phyloP scores from a whole-genome alignment of 345 rosid genomes.

The Syzygium aqueum region DNA sequence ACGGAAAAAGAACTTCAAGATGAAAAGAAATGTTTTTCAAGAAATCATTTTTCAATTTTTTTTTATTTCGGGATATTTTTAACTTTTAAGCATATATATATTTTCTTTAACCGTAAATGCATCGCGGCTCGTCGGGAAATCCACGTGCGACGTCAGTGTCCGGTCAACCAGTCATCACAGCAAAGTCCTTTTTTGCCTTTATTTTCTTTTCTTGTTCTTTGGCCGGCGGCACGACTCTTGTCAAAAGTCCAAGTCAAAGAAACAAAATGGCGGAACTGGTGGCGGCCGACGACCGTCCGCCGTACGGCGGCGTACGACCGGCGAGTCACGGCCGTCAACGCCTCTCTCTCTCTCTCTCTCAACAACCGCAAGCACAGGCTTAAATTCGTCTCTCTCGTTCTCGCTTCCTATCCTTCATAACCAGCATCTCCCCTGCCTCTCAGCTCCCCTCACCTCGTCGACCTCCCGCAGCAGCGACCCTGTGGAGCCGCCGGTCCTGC shows the following conservation, averaged over 20 bases:
- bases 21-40: too few species aligned
- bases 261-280: too few species aligned
- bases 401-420: background rate
- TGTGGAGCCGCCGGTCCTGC: background rate
- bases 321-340: background rate
- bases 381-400: background rate
- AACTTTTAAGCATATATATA: background rate
- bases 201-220: too few species aligned
- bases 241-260: too few species aligned
- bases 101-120: too few species aligned
- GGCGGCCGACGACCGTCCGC: background rate
- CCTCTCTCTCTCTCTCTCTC: background rate
- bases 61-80: too few species aligned
- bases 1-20: too few species aligned
- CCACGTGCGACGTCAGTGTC: too few species aligned
- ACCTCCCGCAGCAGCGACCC: background rate
- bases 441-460: background rate
- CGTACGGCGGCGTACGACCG: background rate
- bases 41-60: background rate
- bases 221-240: too few species aligned
- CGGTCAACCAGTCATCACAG: too few species aligned
- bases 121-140: too few species aligned
- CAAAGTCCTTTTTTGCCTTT: too few species aligned
- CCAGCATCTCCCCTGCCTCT: background rate
- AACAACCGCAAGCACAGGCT: background rate